Evolutionary conservation across 1,284 basidiomycete genomes (phyloP), one percentile per base, ranked within the genome.

Genomic region (Cryptococcus sp.): DNA sequence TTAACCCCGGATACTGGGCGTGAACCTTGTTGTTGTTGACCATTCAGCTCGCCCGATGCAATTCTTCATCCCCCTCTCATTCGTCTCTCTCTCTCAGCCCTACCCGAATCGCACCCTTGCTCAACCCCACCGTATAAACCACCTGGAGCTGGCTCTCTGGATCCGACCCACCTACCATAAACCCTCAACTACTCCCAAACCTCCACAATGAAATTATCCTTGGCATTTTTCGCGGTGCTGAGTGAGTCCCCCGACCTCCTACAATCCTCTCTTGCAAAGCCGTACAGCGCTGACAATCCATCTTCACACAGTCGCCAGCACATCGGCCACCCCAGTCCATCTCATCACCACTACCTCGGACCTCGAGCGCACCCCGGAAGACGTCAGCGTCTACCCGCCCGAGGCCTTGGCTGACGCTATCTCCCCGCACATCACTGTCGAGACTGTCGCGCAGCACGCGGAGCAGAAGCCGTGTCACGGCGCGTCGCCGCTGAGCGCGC

Each of bases 151-250:
- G 28, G 28, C 28, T 33, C 28, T 33, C 28, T 33, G 28, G 28
- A 33, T 33, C 28, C 28, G 28, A 33, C 4, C 9, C 28, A 33
- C 28, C 28, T 33, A 33, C 5, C 28, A 33, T 4, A 33, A 33
- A 33, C 28, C n/a, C 9, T 33, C 28, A 33, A 4, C 4, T 33
- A 4, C 28, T 5, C 28, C 28, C 28, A 33, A 33, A 33, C 28
- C 28, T 33, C 28, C 28, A 4, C 28, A 33, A 68, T 68, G 67
- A 68, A 65, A 55, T 28, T 66, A 23, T 57, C 63, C 20, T 36
- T 65, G 35, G 47, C 57, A 11, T 11, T 63, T n/a, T 33, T 63
- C 12, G 59, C 57, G 48, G 59, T 59, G 43, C 57, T 66, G 42
- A 63, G 66, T 66, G 33, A 64, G 64, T 62, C 24, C 8, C 28